Evolutionary conservation across 805 yeast genomes (phyloP), one percentile per base, ranked within the genome.

Genomic region (Lachancea lanzarotensis): DNA sequence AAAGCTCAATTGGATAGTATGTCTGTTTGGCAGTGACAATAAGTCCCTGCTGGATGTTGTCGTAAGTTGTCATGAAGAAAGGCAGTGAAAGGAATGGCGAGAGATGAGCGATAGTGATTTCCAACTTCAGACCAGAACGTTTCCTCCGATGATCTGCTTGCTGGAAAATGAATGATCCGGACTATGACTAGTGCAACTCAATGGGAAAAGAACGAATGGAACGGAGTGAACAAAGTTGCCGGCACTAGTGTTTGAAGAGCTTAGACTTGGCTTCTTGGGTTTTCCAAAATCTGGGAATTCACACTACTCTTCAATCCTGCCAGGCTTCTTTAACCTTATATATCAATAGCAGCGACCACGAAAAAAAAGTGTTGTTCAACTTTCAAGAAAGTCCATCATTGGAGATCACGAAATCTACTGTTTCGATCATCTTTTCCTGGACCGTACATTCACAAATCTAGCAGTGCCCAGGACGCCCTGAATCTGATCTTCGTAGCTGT

Each of bases 1-100:
- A 76, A 30, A 79, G 61, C 42, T 68, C 68, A 26, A 66, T 61
- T 4, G 84, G 76, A 53, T 81, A 81, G 42, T 72, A 70, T 40
- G 65, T 66, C 54, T 76, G 81, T 46, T 65, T 62, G 38, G 74
- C 71, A 2, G 69, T 62, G 34, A 67, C 68, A 30, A 52, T 59
- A 25, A 69, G 56, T n/a, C 71, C 72, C 38, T 39, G 42, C 8
- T 35, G 16, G 11, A 39, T 31, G n/a, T 32, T 20, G 30, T 31
- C 20, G n/a, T 19, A 30, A 26, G 19, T 10, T 17, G 31, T 15
- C 42, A 39, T 39, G 19, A 35, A 19, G 11, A 30, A 17, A 8
- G 30, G 10, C 11, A 39, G 42, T 36, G 42, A 39, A 19, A 22
- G 4, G 25, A 22, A 8, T 22, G 25, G 8, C 19, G 41, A 38